Conservation (phyloP, 2,329 filamentous ascomycete genomes). For the Seiridium unicorne region DNA sequence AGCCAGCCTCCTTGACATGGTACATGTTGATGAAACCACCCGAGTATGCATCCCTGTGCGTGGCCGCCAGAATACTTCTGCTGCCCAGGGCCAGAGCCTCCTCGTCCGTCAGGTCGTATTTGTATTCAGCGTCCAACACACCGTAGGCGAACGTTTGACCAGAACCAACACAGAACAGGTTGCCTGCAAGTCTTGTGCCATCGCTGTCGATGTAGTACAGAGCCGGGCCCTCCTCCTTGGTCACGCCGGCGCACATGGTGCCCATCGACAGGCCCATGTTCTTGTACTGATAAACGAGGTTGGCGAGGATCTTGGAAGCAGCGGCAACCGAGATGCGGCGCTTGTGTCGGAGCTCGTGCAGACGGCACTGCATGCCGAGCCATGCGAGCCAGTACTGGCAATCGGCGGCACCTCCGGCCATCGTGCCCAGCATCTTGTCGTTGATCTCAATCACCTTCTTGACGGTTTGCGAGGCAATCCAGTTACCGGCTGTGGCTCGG, state of each 20-base stretch:
- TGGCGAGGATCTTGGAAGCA: conserved; percentile 96
- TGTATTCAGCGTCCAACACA: conserved; percentile 94
- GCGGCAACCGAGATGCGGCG: conserved; percentile 96
- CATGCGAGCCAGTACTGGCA: conserved; percentile 99
- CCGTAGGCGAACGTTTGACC: conserved; percentile 99
- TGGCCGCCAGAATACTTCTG: conserved; percentile 91
- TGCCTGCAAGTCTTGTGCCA: conserved; percentile 86
- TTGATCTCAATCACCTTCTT: conserved; percentile 99
- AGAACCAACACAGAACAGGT: conserved; percentile 97
- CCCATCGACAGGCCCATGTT: conserved; percentile 99
- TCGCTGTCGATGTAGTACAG: conserved; percentile 99
- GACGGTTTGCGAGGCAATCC: conserved; percentile 99
- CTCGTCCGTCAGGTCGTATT: conserved; percentile 81
- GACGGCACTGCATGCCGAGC: conserved; percentile 97
- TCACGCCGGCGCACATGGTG: conserved; percentile 98
- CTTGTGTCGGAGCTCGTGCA: conserved; percentile 99
- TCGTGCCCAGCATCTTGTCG: conserved; percentile 87
- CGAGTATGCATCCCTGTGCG: conserved; percentile 96
- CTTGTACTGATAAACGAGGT: conserved; percentile 98
- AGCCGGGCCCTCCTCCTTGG: conserved; percentile 90
- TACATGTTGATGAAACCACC: conserved; percentile 99
- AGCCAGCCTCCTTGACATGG: conserved; percentile 97
- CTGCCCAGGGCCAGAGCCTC: conserved; percentile 89
- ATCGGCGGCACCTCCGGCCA: conserved; percentile 98
- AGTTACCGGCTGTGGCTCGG: conserved; percentile 93